phyloP scores from a whole-genome alignment of 768 basidiomycete genomes.

The Xerocomellus dryophilus region DNA sequence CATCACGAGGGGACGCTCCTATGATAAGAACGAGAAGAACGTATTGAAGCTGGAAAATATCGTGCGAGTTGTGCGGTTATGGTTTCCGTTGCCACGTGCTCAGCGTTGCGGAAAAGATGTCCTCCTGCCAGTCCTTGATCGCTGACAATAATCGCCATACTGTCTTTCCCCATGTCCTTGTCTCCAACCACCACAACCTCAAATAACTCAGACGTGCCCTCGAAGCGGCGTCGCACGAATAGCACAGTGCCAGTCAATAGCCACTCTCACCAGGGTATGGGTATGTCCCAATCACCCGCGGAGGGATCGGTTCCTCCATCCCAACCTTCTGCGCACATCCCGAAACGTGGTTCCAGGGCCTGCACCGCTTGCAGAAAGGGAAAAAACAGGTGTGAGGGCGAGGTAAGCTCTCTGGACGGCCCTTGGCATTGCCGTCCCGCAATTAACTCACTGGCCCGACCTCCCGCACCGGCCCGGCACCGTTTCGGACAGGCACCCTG shows the following conservation, averaged over 20 bases:
- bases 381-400: slow-evolving; percentile 92
- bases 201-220: slow-evolving; percentile 51
- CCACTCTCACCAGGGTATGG: slow-evolving; percentile 21
- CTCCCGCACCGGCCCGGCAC: slow-evolving; percentile 71
- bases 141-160: slow-evolving; percentile 11
- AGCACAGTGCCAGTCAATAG: slow-evolving; percentile 20
- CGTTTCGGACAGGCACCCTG: slow-evolving; percentile 70
- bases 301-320: slow-evolving; percentile 29
- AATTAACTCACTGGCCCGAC: slow-evolving; percentile 60
- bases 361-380: slow-evolving; percentile 89
- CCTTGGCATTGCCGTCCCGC: slow-evolving; percentile 42
- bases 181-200: slow-evolving; percentile 58
- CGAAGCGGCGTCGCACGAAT: slow-evolving; percentile 58
- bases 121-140: slow-evolving; percentile 8
- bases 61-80: neutral
- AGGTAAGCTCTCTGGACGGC: slow-evolving; percentile 50
- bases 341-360: slow-evolving; percentile 85
- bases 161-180: slow-evolving; percentile 52
- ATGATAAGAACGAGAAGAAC: too few species aligned
- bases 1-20: too few species aligned
- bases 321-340: slow-evolving; percentile 58
- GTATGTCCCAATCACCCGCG: slow-evolving; percentile 36
- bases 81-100: slow-evolving; percentile 15
- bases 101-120: slow-evolving; percentile 12
- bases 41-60: too few species aligned